Base-by-base conservation (phyloP, 75 land plant species). In the Pinus taeda region DNA sequence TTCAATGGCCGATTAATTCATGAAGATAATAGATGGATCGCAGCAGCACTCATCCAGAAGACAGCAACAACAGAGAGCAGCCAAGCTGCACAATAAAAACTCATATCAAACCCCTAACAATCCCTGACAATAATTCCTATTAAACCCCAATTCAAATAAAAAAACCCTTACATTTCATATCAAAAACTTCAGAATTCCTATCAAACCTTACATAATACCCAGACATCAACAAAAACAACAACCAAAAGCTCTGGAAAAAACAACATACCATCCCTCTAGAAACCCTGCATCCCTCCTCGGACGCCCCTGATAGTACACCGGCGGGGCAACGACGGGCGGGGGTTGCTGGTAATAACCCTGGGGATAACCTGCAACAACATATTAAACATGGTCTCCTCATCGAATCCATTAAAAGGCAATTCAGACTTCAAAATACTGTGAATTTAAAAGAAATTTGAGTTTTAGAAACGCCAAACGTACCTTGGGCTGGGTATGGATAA, bases 21-120 rank as follows among this genome's bases (percentile, higher is more conserved):
- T 60, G 58, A 81, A 81, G 57, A 88, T 75, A 30, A 88, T 78
- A 57, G 89, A 81, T 11, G 89, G 89, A 70, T 88, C 89, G 64
- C 89, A 88, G 78, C 89, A 88, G 81, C 89, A 88, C 70, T 88
- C 89, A 74, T 88, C 89, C 66, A 88, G 33, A 8, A 88, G 70
- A 37, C 82, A 88, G 76, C 89, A 88, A 79, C 89, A 88, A 62
- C 89, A 88, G 15, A 88, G 71, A 74, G 89, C 89, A 56, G 89
- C 89, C 53, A 88, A 59, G 72, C 89, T 88, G 82, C 55, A 49
- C 55, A 49, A 9, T 9, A 49, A 49, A 11, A 49, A 49, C 55
- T 49, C 12, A 49, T 49, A 49, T 49, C 55, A 49, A 49, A 49
- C 1, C 55, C 55, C 55, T 9, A 9, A 9, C 55, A 45, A 45